Evolutionary conservation across 345 rosid species (phyloP).

Genomic region (Dovyalis caffra): DNA sequence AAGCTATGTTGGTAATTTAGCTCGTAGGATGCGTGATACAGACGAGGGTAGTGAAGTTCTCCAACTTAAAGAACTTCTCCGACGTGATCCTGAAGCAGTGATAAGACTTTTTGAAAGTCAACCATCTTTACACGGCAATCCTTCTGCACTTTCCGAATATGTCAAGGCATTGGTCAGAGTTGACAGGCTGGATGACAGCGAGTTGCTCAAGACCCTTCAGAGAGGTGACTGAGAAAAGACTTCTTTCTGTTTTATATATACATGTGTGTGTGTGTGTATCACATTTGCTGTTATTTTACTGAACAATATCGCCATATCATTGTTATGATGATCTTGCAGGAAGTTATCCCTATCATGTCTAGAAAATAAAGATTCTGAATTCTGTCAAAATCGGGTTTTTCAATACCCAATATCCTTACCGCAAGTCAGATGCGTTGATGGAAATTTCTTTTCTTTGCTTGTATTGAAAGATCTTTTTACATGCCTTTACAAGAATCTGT

Average conservation of each 20-base stretch:
- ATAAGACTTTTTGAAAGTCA: slow-evolving; percentile 79
- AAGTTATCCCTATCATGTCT: background rate
- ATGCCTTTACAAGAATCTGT: no score
- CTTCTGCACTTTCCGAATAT: slow-evolving; percentile 72
- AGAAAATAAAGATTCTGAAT: background rate
- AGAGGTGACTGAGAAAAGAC: slow-evolving; percentile 50
- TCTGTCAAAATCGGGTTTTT: background rate
- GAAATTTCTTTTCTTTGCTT: background rate
- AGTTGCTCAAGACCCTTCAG: slow-evolving; percentile 73
- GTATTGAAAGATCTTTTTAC: background rate
- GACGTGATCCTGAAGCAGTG: slow-evolving; percentile 87
- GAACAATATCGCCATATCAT: background rate
- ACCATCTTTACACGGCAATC: slow-evolving; percentile 64
- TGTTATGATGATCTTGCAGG: background rate
- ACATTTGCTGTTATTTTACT: background rate
- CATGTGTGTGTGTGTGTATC: background rate
- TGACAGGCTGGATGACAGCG: slow-evolving; percentile 81
- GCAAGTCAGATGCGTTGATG: background rate
- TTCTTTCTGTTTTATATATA: no score
- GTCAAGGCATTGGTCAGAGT: slow-evolving; percentile 88
- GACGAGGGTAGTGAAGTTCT: slow-evolving; percentile 71
- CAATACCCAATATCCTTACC: background rate
- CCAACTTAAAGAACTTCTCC: slow-evolving; percentile 67
- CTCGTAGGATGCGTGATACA: slow-evolving; percentile 73
- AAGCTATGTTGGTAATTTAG: slow-evolving; percentile 69